Conservation (phyloP, 2,329 filamentous ascomycete species). For the Colletotrichum plurivorum region DNA sequence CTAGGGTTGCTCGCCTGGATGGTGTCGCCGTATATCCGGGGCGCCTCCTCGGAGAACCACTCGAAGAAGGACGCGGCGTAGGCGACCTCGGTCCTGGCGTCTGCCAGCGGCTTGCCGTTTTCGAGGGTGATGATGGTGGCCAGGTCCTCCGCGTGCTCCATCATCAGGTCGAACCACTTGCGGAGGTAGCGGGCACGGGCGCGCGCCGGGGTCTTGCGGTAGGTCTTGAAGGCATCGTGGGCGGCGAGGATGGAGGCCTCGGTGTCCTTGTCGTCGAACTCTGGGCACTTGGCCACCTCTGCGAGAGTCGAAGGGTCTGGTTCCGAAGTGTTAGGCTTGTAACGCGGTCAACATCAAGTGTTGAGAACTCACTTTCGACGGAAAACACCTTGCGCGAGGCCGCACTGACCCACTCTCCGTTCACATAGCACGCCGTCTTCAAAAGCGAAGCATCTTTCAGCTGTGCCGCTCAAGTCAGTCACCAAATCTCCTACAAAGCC, state of each 20-base stretch:
- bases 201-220: constrained; percentile 71
- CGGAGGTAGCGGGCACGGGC: constrained; percentile 72
- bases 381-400: constrained; percentile 82
- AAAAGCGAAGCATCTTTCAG: constrained; percentile 76
- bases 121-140: constrained; percentile 79
- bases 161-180: constrained; percentile 77
- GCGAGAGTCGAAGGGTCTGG: constrained; percentile 80
- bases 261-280: constrained; percentile 78
- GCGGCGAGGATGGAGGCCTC: constrained; percentile 80
- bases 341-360: background rate
- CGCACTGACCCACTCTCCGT: constrained; percentile 82
- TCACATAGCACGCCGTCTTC: constrained; percentile 79
- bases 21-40: constrained; percentile 70
- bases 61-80: constrained; percentile 74
- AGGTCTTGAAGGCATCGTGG: constrained; percentile 73
- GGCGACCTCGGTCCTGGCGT: constrained; percentile 69
- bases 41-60: constrained; percentile 76
- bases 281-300: constrained; percentile 78
- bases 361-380: constrained; percentile 66
- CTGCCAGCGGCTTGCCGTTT: constrained; percentile 78
- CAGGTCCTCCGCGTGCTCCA: constrained; percentile 76
- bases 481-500: background rate
- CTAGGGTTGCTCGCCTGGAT: constrained; percentile 72
- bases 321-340: constrained; percentile 13
- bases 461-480: constrained; percentile 47